These are phyloP conservation scores for Talaromyces nanjingensis DNA, from an alignment of 495 filamentous ascomycete species.

Conservation along the genomic window DNA sequence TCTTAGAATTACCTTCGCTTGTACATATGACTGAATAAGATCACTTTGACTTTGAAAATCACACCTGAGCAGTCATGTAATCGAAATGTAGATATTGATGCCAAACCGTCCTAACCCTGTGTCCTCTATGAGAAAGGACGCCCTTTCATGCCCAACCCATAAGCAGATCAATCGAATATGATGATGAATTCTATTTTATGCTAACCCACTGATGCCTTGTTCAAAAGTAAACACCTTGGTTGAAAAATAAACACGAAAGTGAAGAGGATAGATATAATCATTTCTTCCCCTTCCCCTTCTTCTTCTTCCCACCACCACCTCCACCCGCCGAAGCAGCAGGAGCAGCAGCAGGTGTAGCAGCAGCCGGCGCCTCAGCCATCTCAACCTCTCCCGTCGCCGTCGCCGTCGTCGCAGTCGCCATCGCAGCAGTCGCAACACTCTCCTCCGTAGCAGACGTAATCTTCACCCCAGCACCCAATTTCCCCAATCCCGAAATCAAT, in stretches of 20 bases:
- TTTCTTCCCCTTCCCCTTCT: slow-evolving; percentile 54
- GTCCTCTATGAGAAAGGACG: neutral
- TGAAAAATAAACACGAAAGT: neutral
- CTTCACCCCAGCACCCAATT: slow-evolving; percentile 48
- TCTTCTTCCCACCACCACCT: slow-evolving; percentile 38
- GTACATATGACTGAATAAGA: neutral
- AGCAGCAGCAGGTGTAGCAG: slow-evolving; percentile 4
- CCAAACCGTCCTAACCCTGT: neutral
- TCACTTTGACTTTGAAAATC: neutral
- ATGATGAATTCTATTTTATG: neutral
- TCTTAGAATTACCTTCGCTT: neutral
- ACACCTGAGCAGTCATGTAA: neutral
- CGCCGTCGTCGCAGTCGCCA: slow-evolving; percentile 11
- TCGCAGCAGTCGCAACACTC: slow-evolving; percentile 16
- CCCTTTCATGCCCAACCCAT: neutral
- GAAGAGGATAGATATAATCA: slow-evolving; percentile 10
- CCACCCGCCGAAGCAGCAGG: slow-evolving; percentile 14
- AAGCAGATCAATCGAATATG: neutral
- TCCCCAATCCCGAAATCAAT: slow-evolving; percentile 66
- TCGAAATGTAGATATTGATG: neutral
- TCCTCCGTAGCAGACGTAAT: slow-evolving; percentile 54
- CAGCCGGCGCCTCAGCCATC: slow-evolving; percentile 23
- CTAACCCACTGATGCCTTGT: neutral
- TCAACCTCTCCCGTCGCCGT: slow-evolving; percentile 24
- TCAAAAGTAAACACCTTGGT: neutral